Evolutionary conservation across 1,284 basidiomycete genomes (phyloP).

Genomic region (Mycena sp.): DNA sequence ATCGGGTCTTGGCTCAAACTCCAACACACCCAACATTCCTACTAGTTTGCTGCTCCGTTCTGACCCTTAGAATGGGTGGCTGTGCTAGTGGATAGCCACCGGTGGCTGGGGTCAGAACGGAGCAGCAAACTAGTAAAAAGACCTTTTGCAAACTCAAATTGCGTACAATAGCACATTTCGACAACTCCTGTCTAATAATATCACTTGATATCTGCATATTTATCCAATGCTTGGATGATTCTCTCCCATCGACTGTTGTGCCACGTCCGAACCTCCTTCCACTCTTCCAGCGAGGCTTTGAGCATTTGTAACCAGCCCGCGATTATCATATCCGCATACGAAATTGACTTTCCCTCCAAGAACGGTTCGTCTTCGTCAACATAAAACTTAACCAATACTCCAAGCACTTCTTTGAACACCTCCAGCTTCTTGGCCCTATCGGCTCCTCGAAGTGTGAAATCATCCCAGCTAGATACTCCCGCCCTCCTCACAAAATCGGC

Average conservation of each 20-base stretch:
- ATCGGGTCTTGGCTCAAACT: too few species aligned
- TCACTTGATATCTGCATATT: neutral
- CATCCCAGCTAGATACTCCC: constrained; percentile 36
- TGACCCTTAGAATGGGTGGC: too few species aligned
- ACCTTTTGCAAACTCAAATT: too few species aligned
- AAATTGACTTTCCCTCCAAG: constrained; percentile 3
- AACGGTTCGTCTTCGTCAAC: constrained; percentile 26
- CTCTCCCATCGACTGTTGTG: neutral
- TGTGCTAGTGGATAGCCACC: too few species aligned
- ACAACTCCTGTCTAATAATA: neutral
- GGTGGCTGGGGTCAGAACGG: too few species aligned
- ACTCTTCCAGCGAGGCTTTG: neutral
- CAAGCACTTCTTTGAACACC: constrained; percentile 38
- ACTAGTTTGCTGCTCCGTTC: too few species aligned
- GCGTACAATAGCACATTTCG: neutral
- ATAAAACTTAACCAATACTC: constrained; percentile 29
- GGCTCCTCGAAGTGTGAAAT: constrained; percentile 38
- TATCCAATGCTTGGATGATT: neutral
- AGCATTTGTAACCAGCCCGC: constrained; percentile 24
- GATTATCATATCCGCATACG: constrained; percentile 43
- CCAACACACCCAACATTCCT: too few species aligned
- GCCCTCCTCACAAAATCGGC: constrained; percentile 42
- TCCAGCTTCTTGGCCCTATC: constrained; percentile 29
- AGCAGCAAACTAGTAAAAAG: too few species aligned
- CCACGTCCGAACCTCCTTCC: constrained; percentile 9